Percentiles rank a stretch among this genome's conserved stretches.
Evolutionary conservation across 2,329 filamentous ascomycete species (phyloP).

Genomic region (Paecilomyces sp.): DNA sequence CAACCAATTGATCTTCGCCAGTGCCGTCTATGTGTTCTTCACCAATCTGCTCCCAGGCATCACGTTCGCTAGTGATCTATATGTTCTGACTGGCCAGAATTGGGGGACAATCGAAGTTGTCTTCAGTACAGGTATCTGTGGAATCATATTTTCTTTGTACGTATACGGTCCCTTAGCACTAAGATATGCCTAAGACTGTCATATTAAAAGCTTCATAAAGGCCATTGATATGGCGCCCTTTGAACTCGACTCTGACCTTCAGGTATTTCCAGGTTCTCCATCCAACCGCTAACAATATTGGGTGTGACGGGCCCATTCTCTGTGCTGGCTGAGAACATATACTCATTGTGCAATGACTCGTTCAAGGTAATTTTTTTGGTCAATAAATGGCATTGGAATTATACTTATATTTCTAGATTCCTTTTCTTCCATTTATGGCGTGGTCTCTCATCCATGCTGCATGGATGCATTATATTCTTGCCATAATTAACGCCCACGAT

Average conservation of each 20-base stretch:
- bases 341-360: slow-evolving; percentile 47
- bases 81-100: slow-evolving; percentile 53
- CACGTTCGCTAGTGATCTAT: slow-evolving; percentile 60
- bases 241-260: slow-evolving; percentile 1
- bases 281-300: slow-evolving; percentile 58
- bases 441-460: slow-evolving; percentile 59
- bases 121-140: slow-evolving; percentile 58
- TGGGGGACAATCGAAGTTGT: slow-evolving; percentile 64
- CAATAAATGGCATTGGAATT: not conserved
- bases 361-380: slow-evolving; percentile 40
- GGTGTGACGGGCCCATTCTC: slow-evolving; percentile 61
- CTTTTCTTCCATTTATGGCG: slow-evolving; percentile 61
- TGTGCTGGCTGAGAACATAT: slow-evolving; percentile 61
- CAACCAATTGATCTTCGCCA: slow-evolving; percentile 58
- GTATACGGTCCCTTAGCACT: slow-evolving; percentile 9
- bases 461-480: slow-evolving; percentile 59
- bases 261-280: slow-evolving; percentile 39
- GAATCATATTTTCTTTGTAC: slow-evolving; percentile 55
- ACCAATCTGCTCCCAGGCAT: slow-evolving; percentile 61
- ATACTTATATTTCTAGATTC: slow-evolving; percentile 32
- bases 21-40: slow-evolving; percentile 60
- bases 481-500: slow-evolving; percentile 61
- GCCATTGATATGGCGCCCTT: too few species aligned
- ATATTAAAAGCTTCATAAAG: too few species aligned
- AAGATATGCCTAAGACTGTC: not conserved